Percentiles rank a stretch among this genome's conserved stretches.
Conservation (phyloP, 495 filamentous ascomycete genomes). For the Daldinia grandis region DNA sequence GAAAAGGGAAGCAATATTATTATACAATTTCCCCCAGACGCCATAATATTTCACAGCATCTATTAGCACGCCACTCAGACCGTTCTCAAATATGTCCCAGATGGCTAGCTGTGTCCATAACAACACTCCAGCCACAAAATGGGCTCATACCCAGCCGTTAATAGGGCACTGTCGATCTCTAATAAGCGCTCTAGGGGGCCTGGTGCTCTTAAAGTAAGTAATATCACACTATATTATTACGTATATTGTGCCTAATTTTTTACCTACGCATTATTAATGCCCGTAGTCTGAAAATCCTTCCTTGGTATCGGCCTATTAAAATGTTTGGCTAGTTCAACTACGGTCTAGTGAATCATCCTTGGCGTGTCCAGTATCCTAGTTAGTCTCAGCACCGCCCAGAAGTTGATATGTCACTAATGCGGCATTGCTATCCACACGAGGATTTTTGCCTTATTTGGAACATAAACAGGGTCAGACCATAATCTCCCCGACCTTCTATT, state of each 20-base stretch:
- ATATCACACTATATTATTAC: neutral
- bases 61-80: neutral
- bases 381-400: constrained; percentile 19
- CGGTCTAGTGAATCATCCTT: constrained; percentile 11
- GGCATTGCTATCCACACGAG: constrained; percentile 11
- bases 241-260: neutral
- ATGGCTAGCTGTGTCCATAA: neutral
- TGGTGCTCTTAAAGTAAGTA: neutral
- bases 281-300: constrained; percentile 22
- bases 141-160: neutral
- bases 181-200: constrained; percentile 10
- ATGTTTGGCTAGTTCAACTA: constrained; percentile 12
- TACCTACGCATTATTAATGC: constrained; percentile 4
- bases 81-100: neutral
- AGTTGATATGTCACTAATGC: constrained; percentile 20
- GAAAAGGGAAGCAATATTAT: too few species aligned
- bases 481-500: constrained; percentile 19
- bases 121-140: neutral
- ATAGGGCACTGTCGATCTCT: neutral
- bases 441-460: constrained; percentile 26
- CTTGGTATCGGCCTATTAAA: constrained; percentile 4
- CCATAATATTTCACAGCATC: neutral
- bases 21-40: too few species aligned
- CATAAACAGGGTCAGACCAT: neutral
- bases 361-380: constrained; percentile 1